Base-by-base conservation (phyloP, 176 grass and related monocot species). In the Panicum miliaceum region DNA sequence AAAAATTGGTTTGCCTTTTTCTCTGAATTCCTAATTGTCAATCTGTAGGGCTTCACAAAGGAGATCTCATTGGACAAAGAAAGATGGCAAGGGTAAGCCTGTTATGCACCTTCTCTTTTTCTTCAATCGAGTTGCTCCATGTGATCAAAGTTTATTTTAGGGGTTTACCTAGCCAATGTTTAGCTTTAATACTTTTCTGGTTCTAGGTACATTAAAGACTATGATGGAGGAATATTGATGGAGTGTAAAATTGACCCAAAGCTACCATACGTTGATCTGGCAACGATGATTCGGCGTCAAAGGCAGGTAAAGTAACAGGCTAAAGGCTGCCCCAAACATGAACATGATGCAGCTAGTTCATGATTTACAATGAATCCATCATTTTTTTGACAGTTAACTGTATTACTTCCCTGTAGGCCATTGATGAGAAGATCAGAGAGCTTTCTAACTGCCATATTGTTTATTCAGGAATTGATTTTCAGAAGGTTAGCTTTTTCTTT, bases 181-280 rank as follows among this genome's bases (percentile, higher is more conserved):
- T 20, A 82, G n/a, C 15, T 61, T 83, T 83, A 61, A 51, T 29
- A 81, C 43, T 88, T 84, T 53, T 16, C 84, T 47, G 42, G 45
- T 86, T 92, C 8, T 68, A 99, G 97, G 65, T 99, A 99, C 69
- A 99, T 99, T 68, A 99, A 99, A 69, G 97, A 99, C 13, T 99
- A 99, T 82, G 97, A 99, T 80, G 97, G 97, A 84, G 97, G 97
- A 77, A 96, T 99, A 90, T 85, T 99, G 53, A 99, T 99, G 97
- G 91, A 99, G 66, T 99, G 97, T 85, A 99, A 78, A 89, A 99
- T 99, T 81, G 88, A 99, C 82, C 91, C 26, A 32, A 99, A 96
- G 76, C 79, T 99, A 79, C 93, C 91, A 10, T 99, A 99, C 22
- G 89, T 84, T 89, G 97, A 99, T 99, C 85, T 99, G n/a, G 97